phyloP scores from a whole-genome alignment of 805 yeast species.

The Metschnikowia reukaufii region DNA sequence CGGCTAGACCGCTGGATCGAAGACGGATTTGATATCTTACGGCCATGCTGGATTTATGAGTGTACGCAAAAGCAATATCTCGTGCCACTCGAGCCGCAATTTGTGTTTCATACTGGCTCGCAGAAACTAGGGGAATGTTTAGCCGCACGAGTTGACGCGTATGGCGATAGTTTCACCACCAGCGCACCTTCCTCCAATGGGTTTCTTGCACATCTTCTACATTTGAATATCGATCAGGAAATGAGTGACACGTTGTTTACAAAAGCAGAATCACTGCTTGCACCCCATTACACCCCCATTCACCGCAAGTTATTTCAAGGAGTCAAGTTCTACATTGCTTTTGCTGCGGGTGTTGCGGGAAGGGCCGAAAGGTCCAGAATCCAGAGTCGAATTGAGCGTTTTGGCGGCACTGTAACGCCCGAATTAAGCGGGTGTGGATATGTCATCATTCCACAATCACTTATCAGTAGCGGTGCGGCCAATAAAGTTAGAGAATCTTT shows the following conservation, averaged over 20 bases:
- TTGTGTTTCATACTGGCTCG: conserved; percentile 48
- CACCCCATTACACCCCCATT: background rate
- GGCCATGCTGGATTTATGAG: conserved; percentile 72
- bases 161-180: conserved; percentile 60
- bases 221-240: conserved; percentile 13
- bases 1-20: conserved; percentile 24
- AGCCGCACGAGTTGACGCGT: conserved; percentile 47
- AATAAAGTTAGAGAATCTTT: conserved; percentile 11
- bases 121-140: conserved; percentile 20
- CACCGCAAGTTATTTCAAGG: conserved; percentile 34
- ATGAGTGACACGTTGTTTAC: conserved; percentile 1
- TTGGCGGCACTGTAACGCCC: conserved; percentile 36
- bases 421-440: conserved; percentile 28
- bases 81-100: conserved; percentile 60
- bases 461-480: conserved; percentile 9
- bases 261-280: background rate
- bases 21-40: conserved; percentile 58
- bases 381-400: conserved; percentile 39
- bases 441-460: conserved; percentile 34
- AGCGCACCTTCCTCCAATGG: conserved; percentile 18
- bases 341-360: conserved; percentile 11
- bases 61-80: conserved; percentile 46
- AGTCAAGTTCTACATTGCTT: conserved; percentile 33
- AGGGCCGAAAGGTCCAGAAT: conserved; percentile 5
- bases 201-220: conserved; percentile 10